Evolutionary conservation across 2,329 filamentous ascomycete species (phyloP).

Genomic region (Fusarium concolor): DNA sequence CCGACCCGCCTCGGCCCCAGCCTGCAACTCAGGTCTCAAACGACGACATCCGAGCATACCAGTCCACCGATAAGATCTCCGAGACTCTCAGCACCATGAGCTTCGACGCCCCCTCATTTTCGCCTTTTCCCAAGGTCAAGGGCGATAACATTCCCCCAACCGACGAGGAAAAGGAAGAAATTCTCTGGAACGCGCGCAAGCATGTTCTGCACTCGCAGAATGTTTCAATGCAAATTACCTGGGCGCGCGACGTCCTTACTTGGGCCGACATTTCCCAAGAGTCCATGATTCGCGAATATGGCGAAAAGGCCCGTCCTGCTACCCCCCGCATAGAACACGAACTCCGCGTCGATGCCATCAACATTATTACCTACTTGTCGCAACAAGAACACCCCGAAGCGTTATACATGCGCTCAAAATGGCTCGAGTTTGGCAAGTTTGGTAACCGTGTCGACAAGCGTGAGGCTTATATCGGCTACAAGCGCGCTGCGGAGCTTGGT

Average conservation of each 20-base stretch:
- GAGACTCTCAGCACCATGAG: slow-evolving; percentile 57
- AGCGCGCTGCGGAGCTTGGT: slow-evolving; percentile 84
- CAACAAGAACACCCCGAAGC: slow-evolving; percentile 94
- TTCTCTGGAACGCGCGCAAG: slow-evolving; percentile 84
- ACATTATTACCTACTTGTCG: slow-evolving; percentile 89
- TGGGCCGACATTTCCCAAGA: slow-evolving; percentile 89
- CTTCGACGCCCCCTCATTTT: slow-evolving; percentile 80
- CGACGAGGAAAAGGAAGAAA: slow-evolving; percentile 93
- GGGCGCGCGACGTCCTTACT: slow-evolving; percentile 91
- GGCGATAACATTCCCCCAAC: slow-evolving; percentile 92
- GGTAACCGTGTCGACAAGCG: slow-evolving; percentile 91
- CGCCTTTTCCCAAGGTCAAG: slow-evolving; percentile 87
- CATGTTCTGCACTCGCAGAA: slow-evolving; percentile 93
- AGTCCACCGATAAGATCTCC: slow-evolving; percentile 53
- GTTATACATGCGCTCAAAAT: slow-evolving; percentile 94
- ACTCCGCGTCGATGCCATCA: slow-evolving; percentile 87
- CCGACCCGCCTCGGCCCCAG: slow-evolving; percentile 47
- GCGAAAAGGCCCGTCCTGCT: slow-evolving; percentile 68
- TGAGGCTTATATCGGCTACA: slow-evolving; percentile 90
- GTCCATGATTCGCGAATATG: slow-evolving; percentile 74
- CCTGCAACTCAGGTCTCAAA: slow-evolving; percentile 49
- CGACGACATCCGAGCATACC: slow-evolving; percentile 55
- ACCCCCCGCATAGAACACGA: slow-evolving; percentile 93
- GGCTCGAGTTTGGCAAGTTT: slow-evolving; percentile 98
- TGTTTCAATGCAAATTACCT: slow-evolving; percentile 94